phyloP scores from a whole-genome alignment of 2,329 filamentous ascomycete species.

The Monilinia fructigena region DNA sequence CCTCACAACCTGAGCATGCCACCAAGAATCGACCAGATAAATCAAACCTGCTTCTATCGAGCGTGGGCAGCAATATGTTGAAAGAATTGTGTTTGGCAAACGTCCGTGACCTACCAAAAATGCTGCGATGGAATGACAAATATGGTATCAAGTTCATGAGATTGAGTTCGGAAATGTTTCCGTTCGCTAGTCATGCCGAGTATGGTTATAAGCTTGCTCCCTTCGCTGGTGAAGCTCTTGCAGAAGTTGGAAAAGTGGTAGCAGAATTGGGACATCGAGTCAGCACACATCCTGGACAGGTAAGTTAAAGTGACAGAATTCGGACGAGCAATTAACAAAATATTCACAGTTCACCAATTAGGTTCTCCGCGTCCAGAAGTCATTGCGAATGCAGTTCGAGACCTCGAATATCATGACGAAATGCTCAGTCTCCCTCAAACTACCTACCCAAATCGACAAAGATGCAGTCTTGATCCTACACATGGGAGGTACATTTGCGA shows the following conservation, averaged over 20 bases:
- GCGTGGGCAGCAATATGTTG: constrained; percentile 70
- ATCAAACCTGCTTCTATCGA: constrained; percentile 62
- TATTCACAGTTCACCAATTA: constrained; percentile 73
- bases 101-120: constrained; percentile 77
- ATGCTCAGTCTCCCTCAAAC: constrained; percentile 70
- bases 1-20: constrained; percentile 71
- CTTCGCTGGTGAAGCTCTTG: constrained; percentile 76
- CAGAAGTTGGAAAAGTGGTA: constrained; percentile 73
- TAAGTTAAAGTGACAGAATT: neutral
- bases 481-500: constrained; percentile 87
- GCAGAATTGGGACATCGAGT: constrained; percentile 78
- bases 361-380: constrained; percentile 79
- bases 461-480: constrained; percentile 95
- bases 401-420: constrained; percentile 86
- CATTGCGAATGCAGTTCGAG: constrained; percentile 72
- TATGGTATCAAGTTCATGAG: constrained; percentile 92
- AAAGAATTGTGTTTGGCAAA: constrained; percentile 81
- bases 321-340: neutral
- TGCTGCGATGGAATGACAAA: constrained; percentile 87
- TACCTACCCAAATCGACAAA: constrained; percentile 74
- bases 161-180: constrained; percentile 94
- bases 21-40: constrained; percentile 86
- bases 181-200: constrained; percentile 84
- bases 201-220: constrained; percentile 83
- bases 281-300: constrained; percentile 83